Base-by-base conservation (phyloP, 1,284 basidiomycete genomes). In the Ustilago shanxiensis region DNA sequence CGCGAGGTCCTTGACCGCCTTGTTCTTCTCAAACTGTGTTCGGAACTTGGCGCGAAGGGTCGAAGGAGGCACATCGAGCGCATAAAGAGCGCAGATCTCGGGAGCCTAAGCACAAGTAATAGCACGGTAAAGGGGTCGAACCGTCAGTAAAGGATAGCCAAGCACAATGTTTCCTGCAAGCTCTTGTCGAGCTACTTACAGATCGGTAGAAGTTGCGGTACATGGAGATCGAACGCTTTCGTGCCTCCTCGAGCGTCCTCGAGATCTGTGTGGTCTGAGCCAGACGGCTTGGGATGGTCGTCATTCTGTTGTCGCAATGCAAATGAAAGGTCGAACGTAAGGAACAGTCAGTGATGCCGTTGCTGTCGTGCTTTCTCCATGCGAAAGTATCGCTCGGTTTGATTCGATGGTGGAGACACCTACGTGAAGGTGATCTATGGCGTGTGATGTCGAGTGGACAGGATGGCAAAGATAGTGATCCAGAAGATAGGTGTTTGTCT, bases 181-280 rank as follows among this genome's bases (percentile, higher is more conserved):
- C 39, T 14, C 26, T 16, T 7, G 33, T 24, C 51, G 44, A 14
- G 3, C 20, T 11, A 88, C 93, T 84, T 82, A 95, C 95, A 57
- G 91, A 89, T 78, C 95, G 92, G 87, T 95, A 93, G 93, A 95
- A 98, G 85, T 92, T 91, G 68, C 95, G 89, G 89, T 98, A 99
- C 22, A 98, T 90, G 59, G 92, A 89, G 41, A 95, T 88, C 33
- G 91, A 91, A 41, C 93, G 90, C 51, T 87, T 87, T 49, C 92
- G 90, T 5, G 94, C 92, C 65, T 95, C 91, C n/a, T 88, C 87
- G 28, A 91, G 88, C 59, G 88, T 90, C 7, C 67, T 70, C n/a
- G 83, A 85, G 60, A 85, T 81, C 26, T 71, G 75, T 67, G 93
- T 90, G 20, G 90, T 85, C 80, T 90, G 91, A 24, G 96, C 93